Conservation (phyloP, 371 early-diverging fungal species). For the Mortierella sp. region DNA sequence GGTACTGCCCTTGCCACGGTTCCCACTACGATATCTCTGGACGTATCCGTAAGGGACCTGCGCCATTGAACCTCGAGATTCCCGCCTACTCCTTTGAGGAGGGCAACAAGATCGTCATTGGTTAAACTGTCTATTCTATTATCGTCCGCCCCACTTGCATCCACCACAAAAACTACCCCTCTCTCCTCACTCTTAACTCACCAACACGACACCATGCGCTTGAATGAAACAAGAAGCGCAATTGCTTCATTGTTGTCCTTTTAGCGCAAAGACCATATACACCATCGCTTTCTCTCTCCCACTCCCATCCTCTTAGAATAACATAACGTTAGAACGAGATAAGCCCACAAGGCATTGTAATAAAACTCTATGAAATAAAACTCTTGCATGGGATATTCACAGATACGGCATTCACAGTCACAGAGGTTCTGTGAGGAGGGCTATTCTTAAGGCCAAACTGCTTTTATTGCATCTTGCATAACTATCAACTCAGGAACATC, state of each 20-base stretch:
- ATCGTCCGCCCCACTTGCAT: conserved; percentile 64
- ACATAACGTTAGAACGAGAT: conserved; percentile 1
- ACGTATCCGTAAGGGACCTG: conserved; percentile 98
- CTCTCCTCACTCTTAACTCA: not conserved
- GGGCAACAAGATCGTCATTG: conserved; percentile 70
- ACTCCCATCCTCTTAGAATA: not conserved
- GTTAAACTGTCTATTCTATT: conserved; percentile 86
- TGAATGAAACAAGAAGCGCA: not conserved
- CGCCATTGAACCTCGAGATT: conserved; percentile 98
- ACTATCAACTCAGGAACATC: not conserved
- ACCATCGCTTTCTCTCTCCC: not conserved
- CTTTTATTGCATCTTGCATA: not conserved
- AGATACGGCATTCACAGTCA: not conserved
- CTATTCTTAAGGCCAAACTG: no score
- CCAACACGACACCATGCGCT: not conserved
- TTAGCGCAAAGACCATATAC: not conserved
- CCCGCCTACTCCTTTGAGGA: conserved; percentile 84
- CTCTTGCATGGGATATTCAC: not conserved
- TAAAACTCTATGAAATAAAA: not conserved
- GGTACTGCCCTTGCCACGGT: conserved; percentile 99
- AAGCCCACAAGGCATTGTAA: not conserved
- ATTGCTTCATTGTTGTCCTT: not conserved
- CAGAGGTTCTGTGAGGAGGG: no score
- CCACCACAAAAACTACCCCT: not conserved
- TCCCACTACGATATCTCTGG: conserved; percentile 80